Evolutionary conservation across 139 green algal genomes (phyloP), one percentile per base, ranked within the genome.

Genomic region (Chlorella sp.): DNA sequence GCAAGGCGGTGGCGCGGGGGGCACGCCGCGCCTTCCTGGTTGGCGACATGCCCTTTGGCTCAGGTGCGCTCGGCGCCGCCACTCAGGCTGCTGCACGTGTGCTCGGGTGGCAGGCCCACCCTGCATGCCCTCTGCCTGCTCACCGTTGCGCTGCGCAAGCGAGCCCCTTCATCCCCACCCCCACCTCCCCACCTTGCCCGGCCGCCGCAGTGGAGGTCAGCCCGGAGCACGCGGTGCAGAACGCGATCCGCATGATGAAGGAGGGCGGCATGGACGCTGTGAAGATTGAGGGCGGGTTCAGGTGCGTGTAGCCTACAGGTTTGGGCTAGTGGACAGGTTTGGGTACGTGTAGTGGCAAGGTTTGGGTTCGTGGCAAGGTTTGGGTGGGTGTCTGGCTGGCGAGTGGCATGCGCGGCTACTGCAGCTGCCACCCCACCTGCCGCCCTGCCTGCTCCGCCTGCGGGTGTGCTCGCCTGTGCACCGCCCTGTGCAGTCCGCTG

Each of bases 251-350:
- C 40, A 92, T 99, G 79, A 87, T 99, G 40, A 99, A 99, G 89
- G 96, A 99, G 84, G 97, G 96, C 17, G 83, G 86, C 81, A 95
- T 99, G 95, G 97, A 99, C 85, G 97, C 94, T 0, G 96, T 99
- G 13, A 99, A 99, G 90, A 88, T 99, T 1, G 97, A 99, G 88
- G 97, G 96, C 89, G 81, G 81, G 9, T 85, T 85, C 41, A 19
- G 51, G 51, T 60, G 51, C 13, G 51, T 16, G 9, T n/a, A n/a
- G n/a, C n/a, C n/a, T n/a, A n/a, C n/a, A n/a, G n/a, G n/a, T n/a
- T n/a, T n/a, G n/a, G n/a, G n/a, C n/a, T n/a, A n/a, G n/a, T n/a
- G n/a, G n/a, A n/a, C n/a, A n/a, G n/a, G n/a, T n/a, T n/a, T n/a
- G n/a, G n/a, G n/a, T n/a, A n/a, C n/a, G n/a, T n/a, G n/a, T n/a